phyloP scores from a whole-genome alignment of 2,329 filamentous ascomycete species.

The Penicillium italicum region DNA sequence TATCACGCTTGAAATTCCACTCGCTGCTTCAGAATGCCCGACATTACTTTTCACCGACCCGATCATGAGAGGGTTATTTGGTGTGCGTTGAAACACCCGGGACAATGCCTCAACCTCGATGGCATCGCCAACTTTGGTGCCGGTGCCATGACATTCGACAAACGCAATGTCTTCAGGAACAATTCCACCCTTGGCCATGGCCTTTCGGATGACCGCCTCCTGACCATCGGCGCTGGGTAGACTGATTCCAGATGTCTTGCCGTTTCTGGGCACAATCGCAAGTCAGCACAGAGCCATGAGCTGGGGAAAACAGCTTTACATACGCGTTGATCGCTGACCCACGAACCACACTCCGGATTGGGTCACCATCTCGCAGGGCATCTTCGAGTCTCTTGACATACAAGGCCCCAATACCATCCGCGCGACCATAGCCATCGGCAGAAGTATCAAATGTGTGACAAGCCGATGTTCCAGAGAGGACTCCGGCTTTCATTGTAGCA shows the following conservation, averaged over 20 bases:
- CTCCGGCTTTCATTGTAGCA: background rate
- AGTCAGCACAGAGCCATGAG: too few species aligned
- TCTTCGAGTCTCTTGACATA: background rate
- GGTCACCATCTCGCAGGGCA: background rate
- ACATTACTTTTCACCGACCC: background rate
- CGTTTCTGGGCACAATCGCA: background rate
- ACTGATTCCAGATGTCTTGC: background rate
- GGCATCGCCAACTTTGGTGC: background rate
- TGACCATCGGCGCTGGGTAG: background rate
- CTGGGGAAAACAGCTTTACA: too few species aligned
- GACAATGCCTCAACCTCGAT: background rate
- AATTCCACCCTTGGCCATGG: background rate
- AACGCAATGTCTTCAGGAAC: background rate
- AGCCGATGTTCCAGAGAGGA: background rate
- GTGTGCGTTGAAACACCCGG: background rate
- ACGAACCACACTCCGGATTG: background rate
- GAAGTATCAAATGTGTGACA: background rate
- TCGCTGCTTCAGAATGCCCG: background rate
- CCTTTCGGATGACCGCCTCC: background rate
- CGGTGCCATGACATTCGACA: background rate
- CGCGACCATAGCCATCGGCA: background rate
- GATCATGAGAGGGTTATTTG: background rate
- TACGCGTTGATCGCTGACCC: background rate
- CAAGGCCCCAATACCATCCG: background rate
- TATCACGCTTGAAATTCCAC: background rate